phyloP scores from a whole-genome alignment of 257 asterid species.

The Lithospermum erythrorhizon region DNA sequence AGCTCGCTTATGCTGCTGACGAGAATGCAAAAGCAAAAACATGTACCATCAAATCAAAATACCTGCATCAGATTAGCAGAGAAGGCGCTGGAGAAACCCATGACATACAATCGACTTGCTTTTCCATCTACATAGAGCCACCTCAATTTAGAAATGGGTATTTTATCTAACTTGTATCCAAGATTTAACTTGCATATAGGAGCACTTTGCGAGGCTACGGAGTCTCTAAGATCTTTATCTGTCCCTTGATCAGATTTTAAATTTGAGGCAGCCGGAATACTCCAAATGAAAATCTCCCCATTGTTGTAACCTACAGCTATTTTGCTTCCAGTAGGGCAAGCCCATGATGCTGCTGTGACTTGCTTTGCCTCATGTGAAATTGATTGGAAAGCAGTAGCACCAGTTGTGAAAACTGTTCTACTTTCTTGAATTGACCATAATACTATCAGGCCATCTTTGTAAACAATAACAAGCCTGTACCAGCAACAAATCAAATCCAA shows the following conservation, averaged over 20 bases:
- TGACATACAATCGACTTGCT: conserved; percentile 68
- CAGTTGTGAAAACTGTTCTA: conserved; percentile 35
- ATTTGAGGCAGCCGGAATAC: conserved; percentile 38
- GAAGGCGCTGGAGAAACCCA: conserved; percentile 51
- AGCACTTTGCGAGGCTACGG: conserved; percentile 30
- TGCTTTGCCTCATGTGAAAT: conserved; percentile 51
- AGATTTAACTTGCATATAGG: conserved; percentile 69
- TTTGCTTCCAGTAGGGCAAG: conserved; percentile 73
- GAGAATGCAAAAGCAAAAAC: neutral
- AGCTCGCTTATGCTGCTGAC: neutral
- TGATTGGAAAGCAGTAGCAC: conserved; percentile 39
- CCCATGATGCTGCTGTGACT: conserved; percentile 90
- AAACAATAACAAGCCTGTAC: conserved; percentile 62
- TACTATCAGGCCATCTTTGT: conserved; percentile 52
- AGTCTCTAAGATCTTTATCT: conserved; percentile 18
- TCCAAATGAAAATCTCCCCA: conserved; percentile 79
- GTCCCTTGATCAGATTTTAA: conserved; percentile 24
- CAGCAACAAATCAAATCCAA: neutral
- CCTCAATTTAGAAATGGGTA: conserved; percentile 61
- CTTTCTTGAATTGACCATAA: conserved; percentile 80
- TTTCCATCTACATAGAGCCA: conserved; percentile 70
- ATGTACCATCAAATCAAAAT: neutral
- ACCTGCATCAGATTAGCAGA: conserved; percentile 68
- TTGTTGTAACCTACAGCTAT: conserved; percentile 72
- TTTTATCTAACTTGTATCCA: conserved; percentile 72